A percentile compares a stretch with the other conserved stretches of the same genome.
phyloP scores from a whole-genome alignment of 2,329 filamentous ascomycete genomes.

The Penicillium sp. region DNA sequence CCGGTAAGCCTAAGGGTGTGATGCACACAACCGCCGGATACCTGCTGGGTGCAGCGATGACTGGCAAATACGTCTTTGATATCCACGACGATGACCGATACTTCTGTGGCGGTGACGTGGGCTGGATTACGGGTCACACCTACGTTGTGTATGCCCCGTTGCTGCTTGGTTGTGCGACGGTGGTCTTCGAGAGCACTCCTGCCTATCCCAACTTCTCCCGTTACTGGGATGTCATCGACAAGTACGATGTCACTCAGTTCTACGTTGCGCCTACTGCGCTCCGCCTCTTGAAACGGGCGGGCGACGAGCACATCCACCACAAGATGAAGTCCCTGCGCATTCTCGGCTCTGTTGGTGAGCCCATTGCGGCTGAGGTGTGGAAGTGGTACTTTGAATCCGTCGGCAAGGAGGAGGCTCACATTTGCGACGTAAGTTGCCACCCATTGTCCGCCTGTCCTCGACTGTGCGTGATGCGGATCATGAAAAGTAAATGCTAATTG shows the following conservation, averaged over 20 bases:
- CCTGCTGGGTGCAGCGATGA: constrained; percentile 84
- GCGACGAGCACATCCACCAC: constrained; percentile 83
- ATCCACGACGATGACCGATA: constrained; percentile 90
- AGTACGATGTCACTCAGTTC: constrained; percentile 93
- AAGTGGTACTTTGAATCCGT: constrained; percentile 98
- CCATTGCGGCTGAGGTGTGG: constrained; percentile 96
- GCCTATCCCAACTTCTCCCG: constrained; percentile 96
- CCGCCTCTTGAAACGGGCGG: constrained; percentile 88
- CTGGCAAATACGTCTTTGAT: constrained; percentile 98
- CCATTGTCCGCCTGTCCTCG: background rate
- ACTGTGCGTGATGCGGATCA: background rate
- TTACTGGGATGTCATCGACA: constrained; percentile 97
- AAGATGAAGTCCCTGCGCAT: constrained; percentile 86
- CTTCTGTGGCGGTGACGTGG: constrained; percentile 97
- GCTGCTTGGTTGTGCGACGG: constrained; percentile 84
- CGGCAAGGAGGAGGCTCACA: constrained; percentile 84
- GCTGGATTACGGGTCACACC: constrained; percentile 98
- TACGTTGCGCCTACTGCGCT: constrained; percentile 95
- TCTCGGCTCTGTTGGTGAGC: constrained; percentile 91
- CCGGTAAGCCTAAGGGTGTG: constrained; percentile 97
- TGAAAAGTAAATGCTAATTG: constrained; percentile 6
- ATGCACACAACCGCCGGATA: constrained; percentile 97
- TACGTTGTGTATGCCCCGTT: constrained; percentile 97
- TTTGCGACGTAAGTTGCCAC: constrained; percentile 75
- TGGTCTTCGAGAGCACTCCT: constrained; percentile 96